These are phyloP conservation scores for Salix purpurea DNA, from an alignment of 345 rosid species.

Conservation along the genomic window DNA sequence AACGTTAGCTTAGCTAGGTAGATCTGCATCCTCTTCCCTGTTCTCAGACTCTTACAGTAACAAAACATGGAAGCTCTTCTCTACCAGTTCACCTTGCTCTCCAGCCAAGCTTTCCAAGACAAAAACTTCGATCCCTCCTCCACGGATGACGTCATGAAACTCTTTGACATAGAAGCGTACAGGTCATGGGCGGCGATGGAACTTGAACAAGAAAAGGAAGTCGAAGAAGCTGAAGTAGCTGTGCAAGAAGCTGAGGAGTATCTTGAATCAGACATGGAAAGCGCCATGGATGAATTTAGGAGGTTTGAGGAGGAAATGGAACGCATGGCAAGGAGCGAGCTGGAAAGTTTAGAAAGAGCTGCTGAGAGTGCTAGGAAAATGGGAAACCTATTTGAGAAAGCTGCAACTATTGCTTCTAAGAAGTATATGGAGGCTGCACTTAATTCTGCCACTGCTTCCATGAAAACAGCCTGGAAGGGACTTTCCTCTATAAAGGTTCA, in stretches of 20 bases:
- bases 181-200: slow-evolving; percentile 74
- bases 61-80: slow-evolving; percentile 72
- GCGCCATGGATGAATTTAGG: slow-evolving; percentile 69
- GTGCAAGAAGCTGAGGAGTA: slow-evolving; percentile 49
- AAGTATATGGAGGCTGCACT: slow-evolving; percentile 69
- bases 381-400: slow-evolving; percentile 56
- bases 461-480: slow-evolving; percentile 73
- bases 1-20: neutral
- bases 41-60: neutral
- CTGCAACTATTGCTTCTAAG: slow-evolving; percentile 60
- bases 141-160: slow-evolving; percentile 71
- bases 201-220: slow-evolving; percentile 41
- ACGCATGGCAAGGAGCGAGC: slow-evolving; percentile 39
- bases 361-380: slow-evolving; percentile 59
- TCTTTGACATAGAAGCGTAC: slow-evolving; percentile 83
- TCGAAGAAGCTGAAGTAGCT: slow-evolving; percentile 42
- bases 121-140: slow-evolving; percentile 65
- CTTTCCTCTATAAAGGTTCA: slow-evolving; percentile 62
- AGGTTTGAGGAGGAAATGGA: slow-evolving; percentile 73
- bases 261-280: slow-evolving; percentile 70
- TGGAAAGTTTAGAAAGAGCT: slow-evolving; percentile 37
- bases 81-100: slow-evolving; percentile 67
- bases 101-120: slow-evolving; percentile 64
- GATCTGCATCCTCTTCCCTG: neutral
- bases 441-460: slow-evolving; percentile 72